Percentiles rank a stretch among this genome's conserved stretches.
Conservation (phyloP, 495 filamentous ascomycete species). For the Xylaria telfairii region DNA sequence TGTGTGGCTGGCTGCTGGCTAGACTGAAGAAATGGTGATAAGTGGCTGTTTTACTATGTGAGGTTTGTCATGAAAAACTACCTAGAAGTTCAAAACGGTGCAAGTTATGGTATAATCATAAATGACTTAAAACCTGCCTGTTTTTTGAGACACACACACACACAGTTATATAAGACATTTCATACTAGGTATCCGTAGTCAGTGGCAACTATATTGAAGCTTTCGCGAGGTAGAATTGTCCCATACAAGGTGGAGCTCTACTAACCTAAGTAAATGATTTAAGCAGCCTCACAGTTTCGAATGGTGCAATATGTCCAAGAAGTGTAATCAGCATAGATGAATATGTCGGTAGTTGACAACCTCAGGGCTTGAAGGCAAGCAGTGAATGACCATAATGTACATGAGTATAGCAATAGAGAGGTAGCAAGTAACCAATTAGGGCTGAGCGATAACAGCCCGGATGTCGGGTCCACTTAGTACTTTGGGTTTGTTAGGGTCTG, state of each 20-base stretch:
- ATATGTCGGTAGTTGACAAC: no score
- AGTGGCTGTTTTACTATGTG: not conserved
- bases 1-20: slow-evolving; percentile 11
- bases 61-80: not conserved
- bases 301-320: no score
- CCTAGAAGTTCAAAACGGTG: not conserved
- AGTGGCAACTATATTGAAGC: not conserved
- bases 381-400: no score
- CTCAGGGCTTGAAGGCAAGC: no score
- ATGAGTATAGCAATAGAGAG: no score
- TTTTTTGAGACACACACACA: not conserved
- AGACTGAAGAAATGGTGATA: not conserved
- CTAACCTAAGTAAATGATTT: not conserved
- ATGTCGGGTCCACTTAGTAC: slow-evolving; percentile 8
- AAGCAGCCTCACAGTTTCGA: not conserved
- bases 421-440: slow-evolving; percentile 9
- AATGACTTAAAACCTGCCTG: not conserved
- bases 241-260: not conserved
- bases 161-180: not conserved
- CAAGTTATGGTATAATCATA: not conserved
- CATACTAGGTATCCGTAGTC: not conserved
- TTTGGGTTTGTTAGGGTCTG: not conserved
- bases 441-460: slow-evolving; percentile 12
- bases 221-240: not conserved
- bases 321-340: not conserved